Percentiles rank a stretch among this genome's conserved stretches.
Evolutionary conservation across 441 rosid species (phyloP).

Genomic region (Brassica hybrid): DNA sequence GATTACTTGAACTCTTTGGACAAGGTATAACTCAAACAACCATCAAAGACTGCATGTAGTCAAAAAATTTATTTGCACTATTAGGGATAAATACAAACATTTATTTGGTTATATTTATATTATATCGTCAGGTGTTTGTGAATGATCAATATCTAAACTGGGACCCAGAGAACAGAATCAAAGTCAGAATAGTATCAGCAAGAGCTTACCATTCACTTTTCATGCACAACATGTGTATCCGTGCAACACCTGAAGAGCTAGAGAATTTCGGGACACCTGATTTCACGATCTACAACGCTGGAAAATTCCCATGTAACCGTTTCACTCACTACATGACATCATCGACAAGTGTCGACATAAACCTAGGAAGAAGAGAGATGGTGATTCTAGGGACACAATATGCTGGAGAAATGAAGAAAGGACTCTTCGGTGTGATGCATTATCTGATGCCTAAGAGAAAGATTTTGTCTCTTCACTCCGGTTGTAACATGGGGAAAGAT

Average conservation of each 20-base stretch:
- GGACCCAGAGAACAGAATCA: slow-evolving; percentile 76
- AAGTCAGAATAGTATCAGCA: slow-evolving; percentile 92
- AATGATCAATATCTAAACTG: slow-evolving; percentile 92
- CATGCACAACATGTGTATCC: slow-evolving; percentile 99
- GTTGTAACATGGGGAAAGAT: slow-evolving; percentile 95
- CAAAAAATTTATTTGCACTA: background rate
- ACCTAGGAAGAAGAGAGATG: no score
- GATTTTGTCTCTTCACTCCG: slow-evolving; percentile 91
- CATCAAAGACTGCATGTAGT: background rate
- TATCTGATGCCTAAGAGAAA: slow-evolving; percentile 16
- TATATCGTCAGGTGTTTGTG: slow-evolving; percentile 63
- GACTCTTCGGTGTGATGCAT: background rate
- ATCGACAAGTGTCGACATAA: no score
- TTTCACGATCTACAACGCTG: no score
- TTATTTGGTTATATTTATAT: background rate
- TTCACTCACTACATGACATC: no score
- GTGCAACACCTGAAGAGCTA: slow-evolving; percentile 94
- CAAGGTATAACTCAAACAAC: slow-evolving; percentile 54
- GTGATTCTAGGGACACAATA: no score
- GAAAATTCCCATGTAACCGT: no score
- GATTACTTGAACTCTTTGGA: slow-evolving; percentile 93
- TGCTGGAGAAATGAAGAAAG: no score
- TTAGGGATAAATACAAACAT: background rate
- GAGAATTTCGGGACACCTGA: slow-evolving; percentile 85
- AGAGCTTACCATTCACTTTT: slow-evolving; percentile 93